Conservation (phyloP, 2,329 filamentous ascomycete genomes). For the Whalleya microplaca region DNA sequence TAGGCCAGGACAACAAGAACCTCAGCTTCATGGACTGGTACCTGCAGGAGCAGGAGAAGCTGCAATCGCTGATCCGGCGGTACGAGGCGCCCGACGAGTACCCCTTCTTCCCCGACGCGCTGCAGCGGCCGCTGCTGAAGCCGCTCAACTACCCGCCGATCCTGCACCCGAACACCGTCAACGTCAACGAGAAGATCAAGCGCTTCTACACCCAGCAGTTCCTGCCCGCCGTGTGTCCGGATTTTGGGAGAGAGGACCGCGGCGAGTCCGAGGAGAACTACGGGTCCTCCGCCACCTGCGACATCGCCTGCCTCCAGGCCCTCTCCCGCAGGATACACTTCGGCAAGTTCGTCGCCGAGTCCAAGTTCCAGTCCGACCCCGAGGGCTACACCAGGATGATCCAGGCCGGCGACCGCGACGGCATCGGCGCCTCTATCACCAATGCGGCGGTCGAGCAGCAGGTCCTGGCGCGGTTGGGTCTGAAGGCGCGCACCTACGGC, state of each 20-base stretch:
- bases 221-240: constrained; percentile 80
- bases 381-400: constrained; percentile 84
- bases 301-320: constrained; percentile 88
- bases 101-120: constrained; percentile 86
- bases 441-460: constrained; percentile 87
- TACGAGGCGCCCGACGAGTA: constrained; percentile 97
- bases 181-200: constrained; percentile 88
- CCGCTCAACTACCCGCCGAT: constrained; percentile 87
- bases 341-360: constrained; percentile 97
- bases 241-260: constrained; percentile 76
- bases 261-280: constrained; percentile 93
- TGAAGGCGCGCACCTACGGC: constrained; percentile 94
- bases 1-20: constrained; percentile 54
- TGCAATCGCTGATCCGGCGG: constrained; percentile 91
- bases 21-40: constrained; percentile 95
- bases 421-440: constrained; percentile 89
- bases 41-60: constrained; percentile 82
- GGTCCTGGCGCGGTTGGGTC: constrained; percentile 80
- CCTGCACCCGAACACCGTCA: constrained; percentile 85
- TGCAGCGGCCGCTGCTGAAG: constrained; percentile 82
- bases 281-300: constrained; percentile 86
- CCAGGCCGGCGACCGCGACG: constrained; percentile 75
- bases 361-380: constrained; percentile 85
- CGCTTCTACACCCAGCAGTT: constrained; percentile 81
- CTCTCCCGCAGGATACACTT: constrained; percentile 92